Percentiles rank a stretch among this genome's conserved stretches.
Conservation (phyloP, 768 basidiomycete genomes). For the Hygrophoropsis aurantiaca region DNA sequence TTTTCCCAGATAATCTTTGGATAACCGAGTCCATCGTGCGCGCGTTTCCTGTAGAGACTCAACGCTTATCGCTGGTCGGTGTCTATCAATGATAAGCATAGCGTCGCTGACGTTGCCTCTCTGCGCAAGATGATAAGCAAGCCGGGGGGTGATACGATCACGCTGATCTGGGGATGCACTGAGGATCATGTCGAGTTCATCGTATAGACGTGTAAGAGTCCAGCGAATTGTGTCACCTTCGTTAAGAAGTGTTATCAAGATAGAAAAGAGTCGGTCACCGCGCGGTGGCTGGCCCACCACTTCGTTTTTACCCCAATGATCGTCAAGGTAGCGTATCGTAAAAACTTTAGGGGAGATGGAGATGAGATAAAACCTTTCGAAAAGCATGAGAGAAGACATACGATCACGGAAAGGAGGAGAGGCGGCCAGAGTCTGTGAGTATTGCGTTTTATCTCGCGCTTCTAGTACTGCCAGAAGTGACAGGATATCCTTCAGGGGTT, state of each 20-base stretch:
- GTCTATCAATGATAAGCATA: neutral
- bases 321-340: neutral
- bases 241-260: no score
- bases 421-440: neutral
- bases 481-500: neutral
- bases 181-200: neutral
- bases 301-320: neutral
- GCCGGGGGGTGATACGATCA: neutral
- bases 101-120: neutral
- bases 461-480: neutral
- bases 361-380: neutral
- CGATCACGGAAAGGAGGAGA: neutral
- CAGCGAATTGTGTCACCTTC: neutral
- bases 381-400: neutral
- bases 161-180: neutral
- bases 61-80: neutral
- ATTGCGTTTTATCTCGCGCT: neutral
- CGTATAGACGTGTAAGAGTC: constrained; percentile 1
- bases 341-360: neutral
- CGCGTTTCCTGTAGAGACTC: neutral
- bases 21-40: neutral
- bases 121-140: neutral
- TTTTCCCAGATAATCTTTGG: neutral
- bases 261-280: no score
- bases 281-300: no score